phyloP scores from a whole-genome alignment of 2,329 filamentous ascomycete species.

The Penicillium paneum region DNA sequence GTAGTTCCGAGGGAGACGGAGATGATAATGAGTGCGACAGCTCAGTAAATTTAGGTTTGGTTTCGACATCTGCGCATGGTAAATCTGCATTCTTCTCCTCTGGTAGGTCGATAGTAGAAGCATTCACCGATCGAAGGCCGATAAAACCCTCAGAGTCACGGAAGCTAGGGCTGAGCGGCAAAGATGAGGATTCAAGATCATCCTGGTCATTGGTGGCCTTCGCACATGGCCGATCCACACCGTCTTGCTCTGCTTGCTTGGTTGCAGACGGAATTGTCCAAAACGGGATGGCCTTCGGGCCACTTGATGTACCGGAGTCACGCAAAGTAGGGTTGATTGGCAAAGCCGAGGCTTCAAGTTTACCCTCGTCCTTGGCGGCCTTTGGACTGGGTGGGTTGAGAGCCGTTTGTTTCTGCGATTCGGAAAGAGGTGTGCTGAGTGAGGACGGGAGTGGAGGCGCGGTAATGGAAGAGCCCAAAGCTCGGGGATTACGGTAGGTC shows the following conservation, averaged over 20 bases:
- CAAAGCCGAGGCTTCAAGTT: not conserved
- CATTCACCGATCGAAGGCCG: not conserved
- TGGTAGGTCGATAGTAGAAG: not conserved
- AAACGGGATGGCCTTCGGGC: too few relatives aligned
- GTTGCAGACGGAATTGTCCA: too few relatives aligned
- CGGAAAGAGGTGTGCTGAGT: not conserved
- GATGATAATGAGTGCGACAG: not conserved
- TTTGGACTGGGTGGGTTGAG: not conserved
- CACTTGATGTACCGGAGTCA: not conserved
- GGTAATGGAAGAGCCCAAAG: not conserved
- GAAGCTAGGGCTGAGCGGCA: not conserved
- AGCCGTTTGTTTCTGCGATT: not conserved
- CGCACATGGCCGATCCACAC: too few relatives aligned
- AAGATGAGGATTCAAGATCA: not conserved
- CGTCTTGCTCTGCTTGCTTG: too few relatives aligned
- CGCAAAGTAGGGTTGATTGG: conserved; percentile 5
- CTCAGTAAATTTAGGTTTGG: not conserved
- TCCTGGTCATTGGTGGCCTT: not conserved
- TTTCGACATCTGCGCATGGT: not conserved
- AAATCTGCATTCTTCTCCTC: not conserved
- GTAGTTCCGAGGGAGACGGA: not conserved
- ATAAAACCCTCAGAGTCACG: not conserved
- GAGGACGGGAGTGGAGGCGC: not conserved
- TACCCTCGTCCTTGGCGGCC: not conserved
- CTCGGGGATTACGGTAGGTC: not conserved